Conservation (phyloP, 1,139 yeast species). For the Pneumocystis wakefieldiae region DNA sequence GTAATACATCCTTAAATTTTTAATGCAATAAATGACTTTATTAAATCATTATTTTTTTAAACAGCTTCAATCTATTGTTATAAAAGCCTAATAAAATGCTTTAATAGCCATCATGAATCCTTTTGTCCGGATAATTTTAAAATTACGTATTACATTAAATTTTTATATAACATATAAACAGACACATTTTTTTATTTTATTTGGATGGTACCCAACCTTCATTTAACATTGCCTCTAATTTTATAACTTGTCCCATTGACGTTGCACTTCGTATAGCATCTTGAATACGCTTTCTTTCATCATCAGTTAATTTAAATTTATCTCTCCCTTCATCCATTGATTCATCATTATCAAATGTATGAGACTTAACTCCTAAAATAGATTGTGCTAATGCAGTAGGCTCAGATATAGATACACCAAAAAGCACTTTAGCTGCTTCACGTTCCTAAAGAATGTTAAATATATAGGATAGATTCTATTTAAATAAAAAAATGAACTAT, state of each 20-base stretch:
- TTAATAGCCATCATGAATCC: too few species aligned
- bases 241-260: conserved; percentile 57
- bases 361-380: conserved; percentile 18
- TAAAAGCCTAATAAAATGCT: too few species aligned
- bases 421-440: conserved; percentile 29
- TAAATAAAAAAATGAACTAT: not conserved
- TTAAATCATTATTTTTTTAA: too few species aligned
- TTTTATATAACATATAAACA: not conserved
- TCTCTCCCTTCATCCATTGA: conserved; percentile 15
- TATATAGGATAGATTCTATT: not conserved
- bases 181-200: not conserved
- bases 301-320: conserved; percentile 31
- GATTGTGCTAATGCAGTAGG: conserved; percentile 24
- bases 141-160: not conserved
- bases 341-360: conserved; percentile 15
- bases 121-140: not conserved
- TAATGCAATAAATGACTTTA: too few species aligned
- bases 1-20: too few species aligned
- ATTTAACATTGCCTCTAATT: conserved; percentile 36
- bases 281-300: conserved; percentile 39
- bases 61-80: too few species aligned
- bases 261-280: conserved; percentile 45
- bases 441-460: conserved; percentile 31
- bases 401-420: conserved; percentile 27
- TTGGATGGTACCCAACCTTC: conserved; percentile 12